phyloP scores from a whole-genome alignment of 805 yeast genomes.

The Teunomyces atbi region DNA sequence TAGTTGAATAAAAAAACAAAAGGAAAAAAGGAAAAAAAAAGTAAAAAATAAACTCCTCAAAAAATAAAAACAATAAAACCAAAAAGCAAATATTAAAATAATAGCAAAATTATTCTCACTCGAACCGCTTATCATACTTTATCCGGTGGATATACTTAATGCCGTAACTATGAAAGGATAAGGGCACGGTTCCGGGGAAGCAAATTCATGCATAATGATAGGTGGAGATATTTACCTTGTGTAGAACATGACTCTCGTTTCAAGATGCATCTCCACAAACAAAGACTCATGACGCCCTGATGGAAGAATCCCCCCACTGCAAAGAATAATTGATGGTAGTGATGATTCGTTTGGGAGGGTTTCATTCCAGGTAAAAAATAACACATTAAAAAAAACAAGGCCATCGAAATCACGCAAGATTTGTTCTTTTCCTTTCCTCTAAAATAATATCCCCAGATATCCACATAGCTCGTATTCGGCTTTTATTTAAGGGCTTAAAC shows the following conservation, averaged over 20 bases:
- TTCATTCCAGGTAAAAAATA: not conserved
- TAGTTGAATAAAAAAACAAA: not conserved
- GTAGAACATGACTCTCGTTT: no score
- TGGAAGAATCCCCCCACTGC: not conserved
- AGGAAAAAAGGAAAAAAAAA: not conserved
- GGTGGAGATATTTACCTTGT: no score
- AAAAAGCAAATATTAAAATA: not conserved
- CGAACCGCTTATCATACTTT: not conserved
- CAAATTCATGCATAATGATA: no score
- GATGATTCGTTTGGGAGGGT: not conserved
- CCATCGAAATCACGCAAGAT: slow-evolving; percentile 2
- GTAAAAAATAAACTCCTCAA: not conserved
- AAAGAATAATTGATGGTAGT: not conserved
- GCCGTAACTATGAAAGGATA: not conserved
- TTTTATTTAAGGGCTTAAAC: no score
- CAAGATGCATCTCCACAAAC: no score
- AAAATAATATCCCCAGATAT: not conserved
- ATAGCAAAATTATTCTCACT: not conserved
- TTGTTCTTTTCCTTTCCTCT: not conserved
- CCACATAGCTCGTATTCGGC: not conserved
- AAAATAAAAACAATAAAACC: not conserved
- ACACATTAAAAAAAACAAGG: not conserved
- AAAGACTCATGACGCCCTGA: not conserved
- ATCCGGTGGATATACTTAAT: not conserved
- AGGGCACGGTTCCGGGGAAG: no score